A percentile compares a stretch with the other conserved stretches of the same genome.
phyloP scores from a whole-genome alignment of 768 basidiomycete genomes.

The Hemileccinum impolitum region DNA sequence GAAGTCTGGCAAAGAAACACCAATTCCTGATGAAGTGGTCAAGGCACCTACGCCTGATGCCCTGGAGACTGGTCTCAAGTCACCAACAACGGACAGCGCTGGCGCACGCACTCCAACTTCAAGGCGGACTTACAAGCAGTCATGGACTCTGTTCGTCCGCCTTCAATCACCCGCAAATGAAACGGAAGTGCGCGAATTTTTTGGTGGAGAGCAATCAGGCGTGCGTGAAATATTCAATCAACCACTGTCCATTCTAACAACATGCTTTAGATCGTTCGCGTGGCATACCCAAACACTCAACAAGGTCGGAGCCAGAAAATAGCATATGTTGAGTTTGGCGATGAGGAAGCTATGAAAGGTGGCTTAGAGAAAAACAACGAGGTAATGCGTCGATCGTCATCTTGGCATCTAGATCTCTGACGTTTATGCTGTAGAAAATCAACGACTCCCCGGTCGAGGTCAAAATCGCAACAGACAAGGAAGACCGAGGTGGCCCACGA shows the following conservation, averaged over 20 bases:
- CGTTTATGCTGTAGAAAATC: conserved; percentile 50
- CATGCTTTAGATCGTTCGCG: conserved; percentile 55
- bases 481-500: conserved; percentile 38
- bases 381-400: conserved; percentile 38
- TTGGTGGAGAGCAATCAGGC: conserved; percentile 63
- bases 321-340: conserved; percentile 87
- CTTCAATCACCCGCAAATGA: conserved; percentile 55
- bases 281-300: conserved; percentile 53
- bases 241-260: not conserved
- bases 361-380: conserved; percentile 73
- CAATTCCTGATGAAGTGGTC: conserved; percentile 25
- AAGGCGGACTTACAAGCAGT: conserved; percentile 60
- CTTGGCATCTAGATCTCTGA: conserved; percentile 4
- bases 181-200: conserved; percentile 70
- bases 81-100: conserved; percentile 53
- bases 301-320: conserved; percentile 53
- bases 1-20: conserved; percentile 41
- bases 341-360: conserved; percentile 80
- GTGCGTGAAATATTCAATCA: conserved; percentile 39
- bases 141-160: conserved; percentile 85
- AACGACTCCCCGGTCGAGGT: conserved; percentile 65
- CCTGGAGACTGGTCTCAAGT: conserved; percentile 42
- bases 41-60: conserved; percentile 27
- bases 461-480: conserved; percentile 64
- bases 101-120: conserved; percentile 73